Conservation (phyloP, 257 asterid genomes). For the Solanum boliviense region DNA sequence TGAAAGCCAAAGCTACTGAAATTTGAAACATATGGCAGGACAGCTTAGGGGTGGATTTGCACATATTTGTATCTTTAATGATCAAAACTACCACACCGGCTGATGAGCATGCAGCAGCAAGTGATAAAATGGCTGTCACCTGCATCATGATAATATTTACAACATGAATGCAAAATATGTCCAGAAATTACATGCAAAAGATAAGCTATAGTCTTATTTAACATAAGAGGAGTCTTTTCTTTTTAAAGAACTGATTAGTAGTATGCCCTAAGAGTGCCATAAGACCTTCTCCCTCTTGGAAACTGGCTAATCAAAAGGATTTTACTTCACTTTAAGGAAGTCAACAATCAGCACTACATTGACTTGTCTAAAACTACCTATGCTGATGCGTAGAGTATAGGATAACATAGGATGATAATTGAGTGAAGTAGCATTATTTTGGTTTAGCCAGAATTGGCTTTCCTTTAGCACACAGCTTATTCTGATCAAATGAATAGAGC, state of each 20-base stretch:
- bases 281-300: neutral
- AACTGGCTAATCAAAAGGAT: neutral
- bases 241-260: neutral
- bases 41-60: constrained; percentile 25
- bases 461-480: neutral
- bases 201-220: neutral
- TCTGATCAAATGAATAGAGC: neutral
- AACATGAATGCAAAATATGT: neutral
- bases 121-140: constrained; percentile 79
- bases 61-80: constrained; percentile 44
- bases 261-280: neutral
- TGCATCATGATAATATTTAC: constrained; percentile 14
- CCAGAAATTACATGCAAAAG: neutral
- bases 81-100: constrained; percentile 74
- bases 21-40: constrained; percentile 64
- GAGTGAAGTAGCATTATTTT: neutral
- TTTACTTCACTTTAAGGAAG: neutral
- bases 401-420: neutral
- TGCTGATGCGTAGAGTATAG: neutral
- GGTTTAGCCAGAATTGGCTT: neutral
- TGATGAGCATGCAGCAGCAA: constrained; percentile 89
- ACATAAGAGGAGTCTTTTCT: neutral
- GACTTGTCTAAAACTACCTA: neutral
- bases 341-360: neutral
- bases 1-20: constrained; percentile 68